Base-by-base conservation (phyloP, 352 stramenopile genomes). In the Phytophthora europaea region DNA sequence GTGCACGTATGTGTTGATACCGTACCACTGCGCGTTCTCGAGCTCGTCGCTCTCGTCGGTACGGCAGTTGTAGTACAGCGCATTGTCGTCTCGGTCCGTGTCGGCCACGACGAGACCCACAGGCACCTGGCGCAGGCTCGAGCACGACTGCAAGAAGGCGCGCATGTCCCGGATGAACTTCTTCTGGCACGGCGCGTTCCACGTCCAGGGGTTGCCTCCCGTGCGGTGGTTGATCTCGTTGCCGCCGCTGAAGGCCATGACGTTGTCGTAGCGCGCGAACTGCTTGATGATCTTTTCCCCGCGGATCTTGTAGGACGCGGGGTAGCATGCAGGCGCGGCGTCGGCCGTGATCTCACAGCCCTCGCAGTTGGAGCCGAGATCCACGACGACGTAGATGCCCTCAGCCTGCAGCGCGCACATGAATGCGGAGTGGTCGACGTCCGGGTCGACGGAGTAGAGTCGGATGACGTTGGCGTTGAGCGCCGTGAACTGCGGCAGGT, bases 141-240 rank as follows among this genome's bases (percentile, higher is more conserved):
- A 47, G 61, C 90, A 97, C 4, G 64, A 79, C 8, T 73, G 53
- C 26, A 96, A 85, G 75, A 83, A 97, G 36, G 78, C 76, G 51
- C 90, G 80, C 89, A 97, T 97, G 76, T 97, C 92, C 0, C 83
- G 79, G 43, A 97, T 76, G 67, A 96, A 96, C 70, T 95, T 97
- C 67, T 97, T 97, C 61, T 96, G 89, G 71, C 91, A 97, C 34
- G 91, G 82, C 28, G 85, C 87, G 72, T 96, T 95, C 69, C 70
- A 82, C 34, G 84, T 73, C 58, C 80, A 73, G 2, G 65, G 57
- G 16, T 84, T 82, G 18, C 76, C 82, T 26, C 60, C 65, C 5
- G 81, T 84, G 69, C 78, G 80, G 71, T 95, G 81, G 76, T 94
- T 96, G 40, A 95, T 83, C 75, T 97, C 90, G 72, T 97, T 96